These are phyloP conservation scores for Kwoniella europaea DNA, from an alignment of 768 basidiomycete species.

Conservation along the genomic window DNA sequence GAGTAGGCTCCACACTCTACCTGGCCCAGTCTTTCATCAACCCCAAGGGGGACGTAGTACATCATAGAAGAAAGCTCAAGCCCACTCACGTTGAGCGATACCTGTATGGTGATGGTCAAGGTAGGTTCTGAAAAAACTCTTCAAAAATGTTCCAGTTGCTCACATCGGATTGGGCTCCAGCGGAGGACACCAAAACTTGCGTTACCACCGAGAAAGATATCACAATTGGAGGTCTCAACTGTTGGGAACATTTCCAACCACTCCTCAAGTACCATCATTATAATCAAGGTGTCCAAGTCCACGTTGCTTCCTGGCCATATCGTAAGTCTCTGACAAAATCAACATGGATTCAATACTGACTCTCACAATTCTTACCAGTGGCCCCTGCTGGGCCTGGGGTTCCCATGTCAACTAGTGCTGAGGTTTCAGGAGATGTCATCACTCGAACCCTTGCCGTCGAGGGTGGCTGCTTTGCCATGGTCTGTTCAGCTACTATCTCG, in stretches of 20 bases:
- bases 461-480: constrained; percentile 16
- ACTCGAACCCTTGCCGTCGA: constrained; percentile 13
- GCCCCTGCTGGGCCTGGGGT: constrained; percentile 8
- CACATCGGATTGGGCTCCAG: neutral
- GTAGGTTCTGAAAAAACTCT: neutral
- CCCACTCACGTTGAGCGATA: constrained; percentile 19
- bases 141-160: neutral
- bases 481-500: constrained; percentile 13
- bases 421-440: constrained; percentile 14
- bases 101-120: constrained; percentile 14
- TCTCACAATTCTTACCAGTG: neutral
- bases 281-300: constrained; percentile 20
- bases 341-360: no score
- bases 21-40: constrained; percentile 9
- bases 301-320: constrained; percentile 21
- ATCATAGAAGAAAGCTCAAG: constrained; percentile 20
- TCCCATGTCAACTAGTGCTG: constrained; percentile 5
- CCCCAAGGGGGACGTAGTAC: constrained; percentile 1
- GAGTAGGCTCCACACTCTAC: constrained; percentile 16
- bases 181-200: neutral
- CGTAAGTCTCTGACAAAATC: neutral
- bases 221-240: constrained; percentile 11
- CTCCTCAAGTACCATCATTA: constrained; percentile 21
- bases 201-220: constrained; percentile 1
- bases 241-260: constrained; percentile 20